A percentile compares a stretch with the other conserved stretches of the same genome.
Evolutionary conservation across 1,139 yeast species (phyloP).

Genomic region (Dujonia santamariae): DNA sequence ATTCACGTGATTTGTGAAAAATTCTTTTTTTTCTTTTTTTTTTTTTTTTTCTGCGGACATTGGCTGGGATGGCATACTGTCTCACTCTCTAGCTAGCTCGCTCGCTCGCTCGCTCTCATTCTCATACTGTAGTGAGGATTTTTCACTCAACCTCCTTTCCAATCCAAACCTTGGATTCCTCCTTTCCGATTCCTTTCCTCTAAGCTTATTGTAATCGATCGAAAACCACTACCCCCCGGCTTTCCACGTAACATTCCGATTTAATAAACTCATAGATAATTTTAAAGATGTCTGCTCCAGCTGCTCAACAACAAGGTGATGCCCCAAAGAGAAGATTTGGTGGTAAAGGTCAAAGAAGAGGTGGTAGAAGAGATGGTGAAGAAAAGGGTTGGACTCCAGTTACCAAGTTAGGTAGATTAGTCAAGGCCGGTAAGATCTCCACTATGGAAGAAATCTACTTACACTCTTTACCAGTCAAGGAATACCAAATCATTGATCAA

Average conservation of each 20-base stretch:
- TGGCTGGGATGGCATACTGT: no score
- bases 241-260: conserved; percentile 90
- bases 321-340: conserved; percentile 68
- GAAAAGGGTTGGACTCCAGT: conserved; percentile 99
- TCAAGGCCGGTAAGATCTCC: conserved; percentile 97
- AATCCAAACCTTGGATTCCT: no score
- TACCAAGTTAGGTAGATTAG: conserved; percentile 99
- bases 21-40: no score
- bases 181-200: no score
- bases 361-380: conserved; percentile 75
- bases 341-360: conserved; percentile 53
- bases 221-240: conserved; percentile 91
- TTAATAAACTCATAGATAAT: conserved; percentile 15
- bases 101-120: no score
- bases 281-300: conserved; percentile 67
- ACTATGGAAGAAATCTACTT: conserved; percentile 97
- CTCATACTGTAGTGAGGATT: no score
- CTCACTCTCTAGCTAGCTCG: no score
- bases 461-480: conserved; percentile 99
- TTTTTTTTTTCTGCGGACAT: no score
- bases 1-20: no score
- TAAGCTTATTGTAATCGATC: no score
- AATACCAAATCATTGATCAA: conserved; percentile 97
- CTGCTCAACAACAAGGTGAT: conserved; percentile 27
- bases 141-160: no score